Evolutionary conservation across 371 early-diverging fungal species (phyloP), one percentile per base, ranked within the genome.

Genomic region (Paraphysoderma sedebokerense): DNA sequence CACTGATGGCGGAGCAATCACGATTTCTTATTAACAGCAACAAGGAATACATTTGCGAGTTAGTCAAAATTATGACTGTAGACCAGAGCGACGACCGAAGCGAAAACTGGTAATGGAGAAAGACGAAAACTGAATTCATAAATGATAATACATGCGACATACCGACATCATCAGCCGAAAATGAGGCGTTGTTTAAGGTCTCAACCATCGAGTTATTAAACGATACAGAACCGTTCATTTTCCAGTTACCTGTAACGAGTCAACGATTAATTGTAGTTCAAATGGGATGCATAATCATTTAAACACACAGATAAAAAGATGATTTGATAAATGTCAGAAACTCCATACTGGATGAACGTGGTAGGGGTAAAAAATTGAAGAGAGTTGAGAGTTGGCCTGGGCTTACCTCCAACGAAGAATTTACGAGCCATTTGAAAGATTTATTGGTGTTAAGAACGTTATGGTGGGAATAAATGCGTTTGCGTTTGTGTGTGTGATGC

Each of bases 201-300:
- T 67, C 66, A 50, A 85, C 74, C 48, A 93, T 72, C 46, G 71
- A 61, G 63, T 81, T 74, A 65, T 79, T 72, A 42, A 77, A 68
- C 46, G 69, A 61, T 39, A 66, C 61, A 51, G 79, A 72, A 63
- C 92, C 96, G 74, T 97, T 97, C 91, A 92, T 87, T 73, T 92
- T 92, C 87, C 91, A 92, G 81, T 92, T 92, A 26, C 81, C 81
- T 34, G n/a, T n/a, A n/a, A n/a, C n/a, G n/a, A n/a, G n/a, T n/a
- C n/a, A n/a, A n/a, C n/a, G n/a, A n/a, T n/a, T n/a, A n/a, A n/a
- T n/a, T n/a, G n/a, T n/a, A n/a, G n/a, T n/a, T n/a, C n/a, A n/a
- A n/a, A n/a, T n/a, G n/a, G n/a, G n/a, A n/a, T n/a, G n/a, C n/a
- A n/a, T n/a, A n/a, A n/a, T n/a, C n/a, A n/a, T n/a, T n/a, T n/a